These are phyloP conservation scores for Heliosperma pusillum DNA, from an alignment of 148 eudicot genomes.

Conservation along the genomic window DNA sequence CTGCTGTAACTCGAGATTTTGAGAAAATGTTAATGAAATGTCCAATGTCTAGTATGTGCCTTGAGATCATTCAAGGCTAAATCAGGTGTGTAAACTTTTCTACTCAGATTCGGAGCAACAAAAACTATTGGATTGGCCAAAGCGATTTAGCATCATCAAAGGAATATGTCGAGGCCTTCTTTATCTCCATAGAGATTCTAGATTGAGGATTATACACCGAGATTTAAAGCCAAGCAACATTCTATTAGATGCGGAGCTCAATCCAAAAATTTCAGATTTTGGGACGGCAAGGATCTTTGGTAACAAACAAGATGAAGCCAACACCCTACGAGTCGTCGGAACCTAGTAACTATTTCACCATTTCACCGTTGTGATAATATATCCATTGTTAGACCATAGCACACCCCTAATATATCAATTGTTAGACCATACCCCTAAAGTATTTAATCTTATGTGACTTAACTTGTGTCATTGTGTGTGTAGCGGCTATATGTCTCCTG, in stretches of 20 bases:
- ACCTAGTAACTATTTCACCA: constrained; percentile 45
- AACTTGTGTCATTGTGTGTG: background rate
- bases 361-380: constrained; percentile 24
- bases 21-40: background rate
- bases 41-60: too few species aligned
- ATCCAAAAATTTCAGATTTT: constrained; percentile 54
- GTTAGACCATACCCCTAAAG: background rate
- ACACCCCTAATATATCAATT: constrained; percentile 9
- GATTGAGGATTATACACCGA: constrained; percentile 45
- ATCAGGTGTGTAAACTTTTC: background rate
- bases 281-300: constrained; percentile 61
- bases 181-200: constrained; percentile 60
- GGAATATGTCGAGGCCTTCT: constrained; percentile 62
- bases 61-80: too few species aligned
- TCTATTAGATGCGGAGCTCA: constrained; percentile 42
- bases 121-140: constrained; percentile 38
- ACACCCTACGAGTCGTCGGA: constrained; percentile 53
- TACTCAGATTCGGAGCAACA: constrained; percentile 12
- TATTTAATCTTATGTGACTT: background rate
- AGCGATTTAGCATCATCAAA: constrained; percentile 38
- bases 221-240: constrained; percentile 52
- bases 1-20: background rate
- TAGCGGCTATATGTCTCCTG: constrained; percentile 40
- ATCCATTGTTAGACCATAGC: background rate
- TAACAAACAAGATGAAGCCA: constrained; percentile 48